Base-by-base conservation (phyloP, 2,329 filamentous ascomycete genomes). In the Stagonosporopsis chrysanthemi region DNA sequence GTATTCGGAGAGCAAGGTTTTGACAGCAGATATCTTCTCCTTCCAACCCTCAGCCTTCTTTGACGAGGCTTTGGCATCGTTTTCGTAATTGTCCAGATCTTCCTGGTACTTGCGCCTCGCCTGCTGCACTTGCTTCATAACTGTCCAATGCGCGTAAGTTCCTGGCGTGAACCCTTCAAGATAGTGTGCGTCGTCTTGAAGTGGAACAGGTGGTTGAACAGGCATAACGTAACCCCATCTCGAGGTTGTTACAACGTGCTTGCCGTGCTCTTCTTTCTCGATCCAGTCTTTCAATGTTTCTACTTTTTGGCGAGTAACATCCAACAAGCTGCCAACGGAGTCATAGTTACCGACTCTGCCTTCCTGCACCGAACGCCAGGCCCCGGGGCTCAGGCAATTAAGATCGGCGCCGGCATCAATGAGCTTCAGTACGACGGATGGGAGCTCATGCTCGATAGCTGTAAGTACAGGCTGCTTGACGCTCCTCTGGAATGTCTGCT, bases 381-480 rank as follows among this genome's bases (percentile, higher is more conserved):
- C 76, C 2, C 61, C 33, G 7, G 68, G 70, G 0, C 84, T 83
- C 36, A 91, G 65, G 0, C 82, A 81, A 60, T 90, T 90, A 0
- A 86, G 82, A 73, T 93, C 84, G 3, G 84, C 89, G 1, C 90
- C 90, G 15, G 78, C 78, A 15, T 84, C 77, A 1, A 96, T 71
- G 2, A 96, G 80, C 38, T 83, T 77, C 4, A 85, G 66, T 1
- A 85, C 86, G 6, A 87, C 69, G 0, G 80, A 76, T n/a, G 77
- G 74, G 67, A 87, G 56, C 65, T 85, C 82, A 7, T 73, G 68
- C 77, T 82, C 14, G 3, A 83, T 75, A 2, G 91, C 90, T 3
- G 81, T 56, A 9, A 92, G 79, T 14, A 95, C 77, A 0, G 91
- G 90, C 67, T 94, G 90, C 51, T 84, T 79, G 11, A 83, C 68